These are phyloP conservation scores for Fusarium pininemorale DNA, from an alignment of 2,329 filamentous ascomycete genomes.

Conservation along the genomic window DNA sequence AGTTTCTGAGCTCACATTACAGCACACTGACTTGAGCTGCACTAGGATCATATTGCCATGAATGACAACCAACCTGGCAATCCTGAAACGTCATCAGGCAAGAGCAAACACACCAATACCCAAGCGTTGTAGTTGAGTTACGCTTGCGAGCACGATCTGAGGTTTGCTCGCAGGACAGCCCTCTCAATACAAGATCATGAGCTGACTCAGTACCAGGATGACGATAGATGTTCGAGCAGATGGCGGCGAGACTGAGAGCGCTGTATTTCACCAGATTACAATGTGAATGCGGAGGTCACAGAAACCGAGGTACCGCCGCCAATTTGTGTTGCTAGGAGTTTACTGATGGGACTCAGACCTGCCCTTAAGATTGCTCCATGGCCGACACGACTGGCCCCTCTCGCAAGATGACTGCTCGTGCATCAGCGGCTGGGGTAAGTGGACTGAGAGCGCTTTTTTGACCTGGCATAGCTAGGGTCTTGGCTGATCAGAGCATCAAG, in stretches of 20 bases:
- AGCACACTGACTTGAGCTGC: not conserved
- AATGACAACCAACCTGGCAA: not conserved
- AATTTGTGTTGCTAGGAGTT: too few species aligned
- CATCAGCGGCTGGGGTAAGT: not conserved
- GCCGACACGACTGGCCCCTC: not conserved
- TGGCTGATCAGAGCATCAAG: not conserved
- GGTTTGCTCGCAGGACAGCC: too few species aligned
- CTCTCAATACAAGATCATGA: too few species aligned
- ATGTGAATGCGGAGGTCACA: not conserved
- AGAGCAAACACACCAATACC: not conserved
- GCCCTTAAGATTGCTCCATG: not conserved
- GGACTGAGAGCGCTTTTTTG: not conserved
- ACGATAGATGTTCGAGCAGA: not conserved
- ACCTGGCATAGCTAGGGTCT: not conserved
- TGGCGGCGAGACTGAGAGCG: too few species aligned
- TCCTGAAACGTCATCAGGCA: too few species aligned
- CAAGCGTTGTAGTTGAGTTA: not conserved
- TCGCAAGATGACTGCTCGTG: not conserved
- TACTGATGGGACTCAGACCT: not conserved
- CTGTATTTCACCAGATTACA: rapidly evolving
- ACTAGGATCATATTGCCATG: not conserved
- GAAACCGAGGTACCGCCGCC: too few species aligned
- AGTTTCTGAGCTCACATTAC: too few species aligned
- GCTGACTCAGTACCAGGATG: not conserved
- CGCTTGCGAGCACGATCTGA: not conserved